phyloP scores from a whole-genome alignment of 306 rosid species.

The Trichosanthes cucumerina region DNA sequence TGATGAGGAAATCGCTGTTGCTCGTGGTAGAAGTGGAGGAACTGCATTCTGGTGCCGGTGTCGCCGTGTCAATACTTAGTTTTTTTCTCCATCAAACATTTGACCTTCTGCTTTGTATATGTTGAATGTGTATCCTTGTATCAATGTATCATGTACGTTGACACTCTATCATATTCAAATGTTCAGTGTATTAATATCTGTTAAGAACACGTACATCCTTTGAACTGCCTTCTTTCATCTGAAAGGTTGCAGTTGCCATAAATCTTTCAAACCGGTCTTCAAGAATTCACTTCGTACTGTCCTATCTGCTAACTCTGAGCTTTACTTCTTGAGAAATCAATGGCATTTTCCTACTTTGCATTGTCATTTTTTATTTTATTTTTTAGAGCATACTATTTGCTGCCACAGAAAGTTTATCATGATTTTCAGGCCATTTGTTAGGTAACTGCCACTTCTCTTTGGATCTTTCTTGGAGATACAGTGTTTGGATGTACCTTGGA shows the following conservation, averaged over 20 bases:
- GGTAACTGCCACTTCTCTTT: conserved; percentile 1
- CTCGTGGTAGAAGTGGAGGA: conserved; percentile 86
- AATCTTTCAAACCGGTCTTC: neutral
- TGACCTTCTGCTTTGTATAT: neutral
- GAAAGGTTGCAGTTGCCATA: neutral
- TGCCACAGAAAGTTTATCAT: neutral
- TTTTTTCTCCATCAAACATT: neutral
- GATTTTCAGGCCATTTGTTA: neutral
- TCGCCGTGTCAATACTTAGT: conserved; percentile 35
- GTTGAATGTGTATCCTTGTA: neutral
- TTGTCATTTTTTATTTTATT: neutral
- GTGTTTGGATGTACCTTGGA: neutral
- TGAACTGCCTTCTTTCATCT: neutral
- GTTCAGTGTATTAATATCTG: neutral
- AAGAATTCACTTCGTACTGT: neutral
- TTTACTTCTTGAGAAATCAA: neutral
- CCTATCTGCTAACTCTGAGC: neutral
- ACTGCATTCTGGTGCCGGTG: conserved; percentile 93
- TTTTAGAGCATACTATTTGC: neutral
- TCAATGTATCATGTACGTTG: neutral
- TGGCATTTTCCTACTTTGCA: neutral
- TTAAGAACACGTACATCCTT: neutral
- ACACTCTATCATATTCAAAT: neutral
- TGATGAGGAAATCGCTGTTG: conserved; percentile 93
- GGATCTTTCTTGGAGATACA: too few species aligned